phyloP scores from a whole-genome alignment of 2,329 filamentous ascomycete species.

The Colletotrichum horii region DNA sequence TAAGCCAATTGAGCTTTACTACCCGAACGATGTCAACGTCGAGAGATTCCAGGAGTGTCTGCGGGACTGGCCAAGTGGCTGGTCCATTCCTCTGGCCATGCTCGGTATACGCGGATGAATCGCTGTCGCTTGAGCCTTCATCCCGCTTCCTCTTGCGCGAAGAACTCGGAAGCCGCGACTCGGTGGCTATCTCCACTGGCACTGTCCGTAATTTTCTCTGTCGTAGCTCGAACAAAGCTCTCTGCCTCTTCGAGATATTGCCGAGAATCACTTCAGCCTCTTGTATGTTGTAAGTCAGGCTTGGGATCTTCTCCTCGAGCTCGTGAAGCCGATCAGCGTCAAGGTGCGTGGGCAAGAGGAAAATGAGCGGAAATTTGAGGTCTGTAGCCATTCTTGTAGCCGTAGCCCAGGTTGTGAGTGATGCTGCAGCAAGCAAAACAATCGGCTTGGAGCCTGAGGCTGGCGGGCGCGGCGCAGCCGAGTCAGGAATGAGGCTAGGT shows the following conservation, averaged over 20 bases:
- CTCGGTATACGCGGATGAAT: slow-evolving; percentile 20
- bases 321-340: slow-evolving; percentile 64
- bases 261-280: slow-evolving; percentile 80
- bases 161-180: not conserved
- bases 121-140: slow-evolving; percentile 26
- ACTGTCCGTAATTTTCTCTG: slow-evolving; percentile 66
- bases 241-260: slow-evolving; percentile 70
- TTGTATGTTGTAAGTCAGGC: slow-evolving; percentile 71
- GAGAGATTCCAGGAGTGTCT: slow-evolving; percentile 13
- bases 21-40: slow-evolving; percentile 47
- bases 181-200: slow-evolving; percentile 39
- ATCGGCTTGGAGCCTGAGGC: not conserved
- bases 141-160: not conserved
- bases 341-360: slow-evolving; percentile 75
- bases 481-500: not conserved
- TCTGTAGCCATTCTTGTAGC: not conserved
- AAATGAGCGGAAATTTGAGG: slow-evolving; percentile 66
- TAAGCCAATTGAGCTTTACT: slow-evolving; percentile 64
- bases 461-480: not conserved
- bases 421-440: not conserved
- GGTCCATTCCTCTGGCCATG: not conserved
- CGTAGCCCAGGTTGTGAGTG: not conserved
- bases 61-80: not conserved
- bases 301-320: slow-evolving; percentile 68
- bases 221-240: slow-evolving; percentile 80